Percentiles rank a stretch among this genome's conserved stretches.
Conservation (phyloP, 306 rosid species). For the Carpinus viminea region DNA sequence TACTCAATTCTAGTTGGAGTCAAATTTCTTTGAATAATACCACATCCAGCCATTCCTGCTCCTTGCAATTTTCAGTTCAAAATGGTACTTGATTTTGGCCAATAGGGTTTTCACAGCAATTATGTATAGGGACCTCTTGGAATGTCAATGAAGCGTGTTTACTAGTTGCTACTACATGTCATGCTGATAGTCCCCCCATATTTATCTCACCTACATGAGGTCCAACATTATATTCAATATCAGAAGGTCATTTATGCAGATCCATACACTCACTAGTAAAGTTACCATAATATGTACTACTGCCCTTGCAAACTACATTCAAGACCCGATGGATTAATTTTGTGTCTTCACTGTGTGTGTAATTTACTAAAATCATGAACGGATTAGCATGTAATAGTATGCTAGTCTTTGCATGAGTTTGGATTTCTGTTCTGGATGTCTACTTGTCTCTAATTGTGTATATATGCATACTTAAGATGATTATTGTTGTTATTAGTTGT, state of each 20-base stretch:
- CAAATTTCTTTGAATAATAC: background rate
- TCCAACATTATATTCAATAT: background rate
- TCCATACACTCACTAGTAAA: background rate
- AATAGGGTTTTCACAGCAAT: background rate
- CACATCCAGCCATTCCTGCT: background rate
- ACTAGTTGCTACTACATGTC: background rate
- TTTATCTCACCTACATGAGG: background rate
- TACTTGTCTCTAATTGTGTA: too few relatives aligned
- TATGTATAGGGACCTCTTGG: background rate
- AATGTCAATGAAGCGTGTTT: background rate
- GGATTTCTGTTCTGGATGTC: background rate
- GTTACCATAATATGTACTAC: background rate
- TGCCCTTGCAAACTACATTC: background rate
- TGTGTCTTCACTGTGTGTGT: background rate
- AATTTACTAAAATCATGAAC: background rate
- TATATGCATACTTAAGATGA: background rate
- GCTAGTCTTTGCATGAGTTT: background rate
- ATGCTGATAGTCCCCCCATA: background rate
- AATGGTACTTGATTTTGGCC: background rate
- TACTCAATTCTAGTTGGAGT: background rate
- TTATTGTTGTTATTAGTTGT: slow-evolving; percentile 24
- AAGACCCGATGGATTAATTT: background rate
- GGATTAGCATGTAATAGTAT: background rate
- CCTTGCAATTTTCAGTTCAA: background rate
- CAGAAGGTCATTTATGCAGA: background rate